These are phyloP conservation scores for Gamsiella multidivaricata DNA, from an alignment of 192 early-diverging fungal species.

Conservation along the genomic window DNA sequence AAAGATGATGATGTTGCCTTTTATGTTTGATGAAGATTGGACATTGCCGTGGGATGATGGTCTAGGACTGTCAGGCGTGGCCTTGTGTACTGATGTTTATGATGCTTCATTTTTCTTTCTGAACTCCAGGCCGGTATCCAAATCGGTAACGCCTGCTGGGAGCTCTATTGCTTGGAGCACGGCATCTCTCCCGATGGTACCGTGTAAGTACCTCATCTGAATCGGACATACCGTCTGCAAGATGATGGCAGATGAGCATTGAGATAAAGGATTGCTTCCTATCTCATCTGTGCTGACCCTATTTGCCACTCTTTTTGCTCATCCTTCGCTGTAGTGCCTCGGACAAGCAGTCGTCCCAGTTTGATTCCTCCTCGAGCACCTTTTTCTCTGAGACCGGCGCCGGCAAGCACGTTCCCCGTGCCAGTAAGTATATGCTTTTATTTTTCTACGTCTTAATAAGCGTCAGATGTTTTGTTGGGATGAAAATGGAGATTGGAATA, in stretches of 20 bases:
- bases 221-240: not conserved
- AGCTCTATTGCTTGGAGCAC: conserved; percentile 97
- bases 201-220: conserved; percentile 47
- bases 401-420: conserved; percentile 99
- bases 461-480: conserved; percentile 3
- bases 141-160: conserved; percentile 99
- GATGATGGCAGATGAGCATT: not conserved
- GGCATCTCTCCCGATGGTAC: conserved; percentile 75
- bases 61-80: no score
- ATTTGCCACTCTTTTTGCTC: not conserved
- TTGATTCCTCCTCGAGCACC: conserved; percentile 96
- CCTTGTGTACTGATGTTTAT: no score
- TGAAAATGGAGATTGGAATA: no score
- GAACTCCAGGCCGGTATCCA: conserved; percentile 94
- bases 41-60: no score
- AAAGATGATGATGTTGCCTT: not conserved
- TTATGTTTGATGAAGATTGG: no score
- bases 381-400: conserved; percentile 99
- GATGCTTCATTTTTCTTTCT: not conserved
- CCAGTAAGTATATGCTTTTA: conserved; percentile 50
- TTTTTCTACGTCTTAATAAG: no score
- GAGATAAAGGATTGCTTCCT: no score
- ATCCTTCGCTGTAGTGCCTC: conserved; percentile 58
- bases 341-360: conserved; percentile 83
- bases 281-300: not conserved